Evolutionary conservation across 2,329 filamentous ascomycete genomes (phyloP).

Genomic region (Clathrospora elynae): DNA sequence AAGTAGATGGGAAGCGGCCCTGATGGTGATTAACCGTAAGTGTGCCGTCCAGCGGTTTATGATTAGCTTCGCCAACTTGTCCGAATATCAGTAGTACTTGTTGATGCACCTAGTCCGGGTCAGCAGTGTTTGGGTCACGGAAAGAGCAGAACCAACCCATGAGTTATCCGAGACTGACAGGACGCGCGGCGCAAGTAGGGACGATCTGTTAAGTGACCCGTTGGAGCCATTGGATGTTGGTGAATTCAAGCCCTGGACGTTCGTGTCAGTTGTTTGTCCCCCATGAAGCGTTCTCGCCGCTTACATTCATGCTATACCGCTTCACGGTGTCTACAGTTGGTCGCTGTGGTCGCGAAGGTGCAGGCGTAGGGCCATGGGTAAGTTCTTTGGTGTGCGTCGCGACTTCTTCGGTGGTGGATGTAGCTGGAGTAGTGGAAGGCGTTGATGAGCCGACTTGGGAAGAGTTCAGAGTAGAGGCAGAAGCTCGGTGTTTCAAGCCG

Average conservation of each 20-base stretch:
- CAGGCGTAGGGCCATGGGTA: slow-evolving; percentile 55
- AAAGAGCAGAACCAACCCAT: slow-evolving; percentile 66
- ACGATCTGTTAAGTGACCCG: slow-evolving; percentile 63
- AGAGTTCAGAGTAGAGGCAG: slow-evolving; percentile 66
- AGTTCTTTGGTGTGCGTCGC: slow-evolving; percentile 61
- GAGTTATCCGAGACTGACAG: slow-evolving; percentile 79
- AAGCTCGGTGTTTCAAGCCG: slow-evolving; percentile 59
- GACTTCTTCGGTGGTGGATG: slow-evolving; percentile 72
- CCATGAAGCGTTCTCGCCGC: slow-evolving; percentile 4
- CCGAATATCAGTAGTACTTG: slow-evolving; percentile 84
- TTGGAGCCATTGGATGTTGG: slow-evolving; percentile 55
- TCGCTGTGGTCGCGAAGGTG: slow-evolving; percentile 53
- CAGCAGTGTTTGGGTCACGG: slow-evolving; percentile 8
- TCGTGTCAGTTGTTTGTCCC: slow-evolving; percentile 7
- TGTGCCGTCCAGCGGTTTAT: slow-evolving; percentile 74
- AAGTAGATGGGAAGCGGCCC: slow-evolving; percentile 79
- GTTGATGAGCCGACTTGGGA: slow-evolving; percentile 68
- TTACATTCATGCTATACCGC: slow-evolving; percentile 60
- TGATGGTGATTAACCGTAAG: slow-evolving; percentile 81
- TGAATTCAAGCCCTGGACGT: slow-evolving; percentile 58
- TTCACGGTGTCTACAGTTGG: slow-evolving; percentile 51
- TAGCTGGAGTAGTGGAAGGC: slow-evolving; percentile 67
- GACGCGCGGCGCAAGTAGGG: slow-evolving; percentile 80
- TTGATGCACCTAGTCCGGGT: slow-evolving; percentile 74
- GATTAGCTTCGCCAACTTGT: slow-evolving; percentile 73